Evolutionary conservation across 305 asterid genomes (phyloP).

Genomic region (Fraxinus platypoda): DNA sequence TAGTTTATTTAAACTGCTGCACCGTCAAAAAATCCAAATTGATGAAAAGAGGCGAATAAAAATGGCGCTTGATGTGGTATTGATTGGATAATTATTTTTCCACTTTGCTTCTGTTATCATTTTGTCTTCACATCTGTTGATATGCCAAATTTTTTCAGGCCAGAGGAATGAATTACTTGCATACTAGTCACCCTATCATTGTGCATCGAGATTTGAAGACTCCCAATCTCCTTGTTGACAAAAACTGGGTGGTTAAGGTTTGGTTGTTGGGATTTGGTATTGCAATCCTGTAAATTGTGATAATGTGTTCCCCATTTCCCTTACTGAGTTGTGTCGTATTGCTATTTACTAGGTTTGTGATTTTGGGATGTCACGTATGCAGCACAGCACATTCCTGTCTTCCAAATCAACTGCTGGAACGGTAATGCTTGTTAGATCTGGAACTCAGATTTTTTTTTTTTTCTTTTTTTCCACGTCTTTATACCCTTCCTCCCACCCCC

Average conservation of each 20-base stretch:
- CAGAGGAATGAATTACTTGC: conserved; percentile 94
- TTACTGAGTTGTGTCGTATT: conserved; percentile 20
- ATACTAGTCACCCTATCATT: conserved; percentile 80
- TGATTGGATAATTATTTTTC: conserved; percentile 23
- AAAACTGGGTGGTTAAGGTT: conserved; percentile 90
- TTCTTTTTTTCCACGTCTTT: background rate
- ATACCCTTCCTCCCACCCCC: background rate
- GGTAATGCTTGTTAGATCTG: conserved; percentile 43
- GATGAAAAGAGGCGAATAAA: conserved; percentile 85
- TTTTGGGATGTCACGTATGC: conserved; percentile 95
- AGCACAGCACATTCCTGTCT: conserved; percentile 89
- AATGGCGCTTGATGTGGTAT: conserved; percentile 99
- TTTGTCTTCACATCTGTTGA: conserved; percentile 24
- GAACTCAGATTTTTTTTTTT: background rate
- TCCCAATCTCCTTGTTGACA: conserved; percentile 93
- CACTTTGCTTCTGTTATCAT: conserved; percentile 19
- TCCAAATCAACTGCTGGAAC: conserved; percentile 95
- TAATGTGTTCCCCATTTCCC: background rate
- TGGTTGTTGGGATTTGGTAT: conserved; percentile 15
- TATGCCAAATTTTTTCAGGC: conserved; percentile 51
- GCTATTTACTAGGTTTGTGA: conserved; percentile 70
- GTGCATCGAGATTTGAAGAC: conserved; percentile 95
- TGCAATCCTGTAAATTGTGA: background rate
- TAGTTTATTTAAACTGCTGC: conserved; percentile 84
- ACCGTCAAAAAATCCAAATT: conserved; percentile 65